Conservation (phyloP, 83 land plant genomes). For the Picea abies region DNA sequence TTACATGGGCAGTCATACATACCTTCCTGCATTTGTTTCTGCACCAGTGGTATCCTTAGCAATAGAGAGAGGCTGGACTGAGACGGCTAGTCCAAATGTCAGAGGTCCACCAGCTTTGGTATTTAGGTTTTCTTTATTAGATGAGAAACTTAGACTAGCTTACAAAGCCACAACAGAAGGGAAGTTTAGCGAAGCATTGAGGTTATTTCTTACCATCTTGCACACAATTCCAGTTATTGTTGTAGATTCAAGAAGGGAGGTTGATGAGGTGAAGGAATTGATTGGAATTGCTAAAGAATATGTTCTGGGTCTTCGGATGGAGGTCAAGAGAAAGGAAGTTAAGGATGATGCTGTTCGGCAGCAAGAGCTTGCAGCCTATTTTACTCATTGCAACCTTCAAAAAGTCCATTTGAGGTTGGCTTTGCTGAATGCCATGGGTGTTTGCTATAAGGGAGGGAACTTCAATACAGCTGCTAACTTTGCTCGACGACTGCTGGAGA, state of each 20-base stretch:
- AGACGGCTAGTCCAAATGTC: constrained; percentile 47
- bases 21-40: constrained; percentile 40
- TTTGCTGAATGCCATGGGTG: constrained; percentile 67
- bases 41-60: constrained; percentile 53
- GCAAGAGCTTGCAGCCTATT: constrained; percentile 80
- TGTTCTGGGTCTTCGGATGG: constrained; percentile 65
- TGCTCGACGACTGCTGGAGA: constrained; percentile 63
- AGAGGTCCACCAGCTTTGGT: constrained; percentile 60
- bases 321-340: constrained; percentile 66
- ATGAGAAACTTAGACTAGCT: constrained; percentile 60
- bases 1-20: constrained; percentile 60
- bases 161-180: constrained; percentile 75
- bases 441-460: constrained; percentile 55
- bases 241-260: constrained; percentile 71
- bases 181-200: constrained; percentile 68
- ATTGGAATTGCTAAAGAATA: constrained; percentile 70
- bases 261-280: constrained; percentile 77
- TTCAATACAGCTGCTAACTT: constrained; percentile 62
- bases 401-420: constrained; percentile 59
- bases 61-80: constrained; percentile 67
- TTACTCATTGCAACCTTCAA: constrained; percentile 79
- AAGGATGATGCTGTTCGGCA: constrained; percentile 63
- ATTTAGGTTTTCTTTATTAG: constrained; percentile 54
- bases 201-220: constrained; percentile 57
- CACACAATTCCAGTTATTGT: constrained; percentile 77